phyloP scores from a whole-genome alignment of 2,329 filamentous ascomycete species.

The Cercospora nicotianae region DNA sequence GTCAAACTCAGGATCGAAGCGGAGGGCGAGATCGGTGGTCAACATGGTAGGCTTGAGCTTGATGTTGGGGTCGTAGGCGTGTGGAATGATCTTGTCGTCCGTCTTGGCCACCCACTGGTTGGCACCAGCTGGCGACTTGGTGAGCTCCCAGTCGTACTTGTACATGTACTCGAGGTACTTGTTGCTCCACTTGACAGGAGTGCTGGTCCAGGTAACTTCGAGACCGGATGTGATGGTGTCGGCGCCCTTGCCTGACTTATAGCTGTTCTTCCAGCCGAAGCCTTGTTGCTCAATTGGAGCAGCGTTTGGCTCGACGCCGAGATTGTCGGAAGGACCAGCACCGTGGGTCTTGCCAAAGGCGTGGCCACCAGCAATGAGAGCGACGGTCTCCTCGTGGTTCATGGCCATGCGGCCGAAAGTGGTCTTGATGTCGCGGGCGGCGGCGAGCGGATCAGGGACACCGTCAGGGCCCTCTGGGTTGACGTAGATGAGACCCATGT shows the following conservation, averaged over 20 bases:
- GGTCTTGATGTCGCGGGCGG: conserved; percentile 69
- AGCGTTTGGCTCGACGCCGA: conserved; percentile 67
- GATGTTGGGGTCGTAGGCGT: conserved; percentile 68
- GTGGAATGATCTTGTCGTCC: conserved; percentile 65
- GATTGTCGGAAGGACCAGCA: conserved; percentile 62
- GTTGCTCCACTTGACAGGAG: conserved; percentile 74
- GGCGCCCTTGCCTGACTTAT: conserved; percentile 66
- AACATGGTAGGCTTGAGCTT: conserved; percentile 76
- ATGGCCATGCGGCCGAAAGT: conserved; percentile 80
- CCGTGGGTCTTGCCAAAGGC: conserved; percentile 80
- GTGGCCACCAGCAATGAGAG: conserved; percentile 76
- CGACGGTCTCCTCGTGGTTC: conserved; percentile 79
- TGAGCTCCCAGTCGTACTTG: conserved; percentile 75
- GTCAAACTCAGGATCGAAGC: conserved; percentile 69
- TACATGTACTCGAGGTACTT: conserved; percentile 73
- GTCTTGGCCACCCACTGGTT: conserved; percentile 76
- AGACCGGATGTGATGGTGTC: conserved; percentile 74
- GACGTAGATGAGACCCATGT: conserved; percentile 80
- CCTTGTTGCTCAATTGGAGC: conserved; percentile 66
- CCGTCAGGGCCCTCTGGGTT: conserved; percentile 78
- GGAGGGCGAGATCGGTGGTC: conserved; percentile 71
- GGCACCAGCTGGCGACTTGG: conserved; percentile 72
- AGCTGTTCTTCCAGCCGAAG: conserved; percentile 69
- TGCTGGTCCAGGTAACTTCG: conserved; percentile 77
- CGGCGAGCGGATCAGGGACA: conserved; percentile 66